Evolutionary conservation across 306 rosid genomes (phyloP), one percentile per base, ranked within the genome.

Genomic region (Abrus precatorius): DNA sequence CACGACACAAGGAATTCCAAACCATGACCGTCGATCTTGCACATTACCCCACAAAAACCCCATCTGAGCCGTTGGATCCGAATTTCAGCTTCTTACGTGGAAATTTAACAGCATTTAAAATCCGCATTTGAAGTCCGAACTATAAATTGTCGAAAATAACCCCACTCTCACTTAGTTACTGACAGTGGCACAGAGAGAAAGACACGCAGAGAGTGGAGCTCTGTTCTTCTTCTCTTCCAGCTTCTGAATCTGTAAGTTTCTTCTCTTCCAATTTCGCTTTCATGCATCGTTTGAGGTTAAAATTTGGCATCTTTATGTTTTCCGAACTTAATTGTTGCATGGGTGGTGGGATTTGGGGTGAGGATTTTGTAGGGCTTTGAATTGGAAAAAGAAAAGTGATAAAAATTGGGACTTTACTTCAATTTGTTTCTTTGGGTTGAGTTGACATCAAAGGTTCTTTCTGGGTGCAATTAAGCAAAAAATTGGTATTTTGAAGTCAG

Each of bases 91-190:
- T 78, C 93, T 89, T 72, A 89, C 91, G 88, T 91, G 95, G 90
- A 83, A 76, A 72, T 88, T 78, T 84, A 92, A 91, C 85, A 28
- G 77, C 74, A 77, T 84, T 90, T 92, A 56, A 90, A 91, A 84
- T 94, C 98, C 92, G 94, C 79, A 63, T 84, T 95, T 95, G 85
- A 91, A 87, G 86, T 91, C 97, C 98, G 97, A 82, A 55, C 38
- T 44, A 74, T 77, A 74, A 68, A 78, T 36, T 67, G 76, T 68
- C 72, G 5, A 43, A 70, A 86, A 78, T 64, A 75, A 41, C 84
- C 81, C 62, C 53, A 28, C 9, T 13, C 13, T 44, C 41, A 14
- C 55, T 65, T 33, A 44, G 14, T 40, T 53, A 43, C 79, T 67
- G 55, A 36, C 81, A 48, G 73, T 75, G 69, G 74, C 10, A 33